Conservation (phyloP, 2,329 filamentous ascomycete genomes). For the Coleophoma eucalyptorum region DNA sequence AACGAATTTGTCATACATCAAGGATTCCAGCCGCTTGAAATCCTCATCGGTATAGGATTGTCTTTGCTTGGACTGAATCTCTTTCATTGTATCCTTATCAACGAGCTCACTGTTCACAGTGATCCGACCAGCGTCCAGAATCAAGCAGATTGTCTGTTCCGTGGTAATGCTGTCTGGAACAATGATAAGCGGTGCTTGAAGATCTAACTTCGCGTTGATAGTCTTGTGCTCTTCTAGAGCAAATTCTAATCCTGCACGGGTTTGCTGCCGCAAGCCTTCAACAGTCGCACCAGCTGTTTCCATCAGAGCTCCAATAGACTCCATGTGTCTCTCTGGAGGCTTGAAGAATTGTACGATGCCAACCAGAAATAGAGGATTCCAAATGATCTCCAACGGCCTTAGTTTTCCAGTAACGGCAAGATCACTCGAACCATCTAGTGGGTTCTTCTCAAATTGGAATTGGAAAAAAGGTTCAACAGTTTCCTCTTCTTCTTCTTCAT, state of each 20-base stretch:
- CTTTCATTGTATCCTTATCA: conserved; percentile 82
- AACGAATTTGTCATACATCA: conserved; percentile 97
- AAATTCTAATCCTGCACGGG: conserved; percentile 91
- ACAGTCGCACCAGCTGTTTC: conserved; percentile 94
- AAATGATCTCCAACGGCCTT: conserved; percentile 94
- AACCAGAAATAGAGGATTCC: conserved; percentile 91
- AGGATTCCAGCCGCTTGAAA: conserved; percentile 77
- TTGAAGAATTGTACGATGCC: conserved; percentile 94
- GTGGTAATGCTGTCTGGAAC: conserved; percentile 89
- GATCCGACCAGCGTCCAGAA: conserved; percentile 93
- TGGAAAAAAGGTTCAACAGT: conserved; percentile 81
- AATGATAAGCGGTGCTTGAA: conserved; percentile 94
- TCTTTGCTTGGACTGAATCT: conserved; percentile 87
- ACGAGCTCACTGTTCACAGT: conserved; percentile 92
- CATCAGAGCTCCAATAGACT: conserved; percentile 93
- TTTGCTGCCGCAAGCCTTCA: conserved; percentile 91
- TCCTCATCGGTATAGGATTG: conserved; percentile 87
- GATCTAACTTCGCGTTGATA: conserved; percentile 90
- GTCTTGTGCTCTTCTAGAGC: conserved; percentile 97
- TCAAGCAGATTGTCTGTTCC: conserved; percentile 78
- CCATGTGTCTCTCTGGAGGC: conserved; percentile 95
- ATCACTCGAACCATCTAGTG: conserved; percentile 87
- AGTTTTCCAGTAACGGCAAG: conserved; percentile 86
- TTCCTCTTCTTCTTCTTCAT: conserved; percentile 28
- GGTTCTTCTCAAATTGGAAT: conserved; percentile 90